Evolutionary conservation across 331 rosid species (phyloP).

Genomic region (Rosa hybrid): DNA sequence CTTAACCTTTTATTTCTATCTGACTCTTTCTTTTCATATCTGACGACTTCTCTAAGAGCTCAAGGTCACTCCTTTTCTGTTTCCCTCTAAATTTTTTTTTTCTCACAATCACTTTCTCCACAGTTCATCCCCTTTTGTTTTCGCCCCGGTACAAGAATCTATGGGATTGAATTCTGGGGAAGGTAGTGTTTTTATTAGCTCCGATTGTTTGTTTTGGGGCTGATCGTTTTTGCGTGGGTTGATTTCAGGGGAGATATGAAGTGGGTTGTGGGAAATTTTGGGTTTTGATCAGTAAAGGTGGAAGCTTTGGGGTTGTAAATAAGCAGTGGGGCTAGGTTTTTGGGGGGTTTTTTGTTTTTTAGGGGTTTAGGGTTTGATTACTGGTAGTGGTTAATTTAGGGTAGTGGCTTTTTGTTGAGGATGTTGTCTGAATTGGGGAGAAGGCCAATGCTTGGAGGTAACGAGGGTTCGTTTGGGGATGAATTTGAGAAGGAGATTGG

Average conservation of each 20-base stretch:
- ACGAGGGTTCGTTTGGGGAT: slow-evolving; percentile 89
- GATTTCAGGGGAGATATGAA: slow-evolving; percentile 12
- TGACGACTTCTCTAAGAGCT: background rate
- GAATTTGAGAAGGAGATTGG: slow-evolving; percentile 90
- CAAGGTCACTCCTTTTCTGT: background rate
- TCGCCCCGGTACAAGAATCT: slow-evolving; percentile 10
- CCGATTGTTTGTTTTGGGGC: background rate
- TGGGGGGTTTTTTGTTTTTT: slow-evolving; percentile 2
- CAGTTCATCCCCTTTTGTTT: background rate
- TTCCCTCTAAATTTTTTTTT: background rate
- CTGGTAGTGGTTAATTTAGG: slow-evolving; percentile 23
- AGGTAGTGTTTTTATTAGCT: slow-evolving; percentile 13
- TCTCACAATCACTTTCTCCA: background rate
- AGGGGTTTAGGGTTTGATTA: slow-evolving; percentile 41
- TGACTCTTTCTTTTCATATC: slow-evolving; percentile 25
- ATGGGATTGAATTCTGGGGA: slow-evolving; percentile 20
- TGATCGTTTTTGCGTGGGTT: slow-evolving; percentile 15
- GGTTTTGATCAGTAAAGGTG: slow-evolving; percentile 29
- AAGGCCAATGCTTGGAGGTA: slow-evolving; percentile 74
- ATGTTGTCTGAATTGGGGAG: slow-evolving; percentile 82
- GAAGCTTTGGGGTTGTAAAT: slow-evolving; percentile 38
- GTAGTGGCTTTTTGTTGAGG: slow-evolving; percentile 34
- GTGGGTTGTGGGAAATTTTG: slow-evolving; percentile 19
- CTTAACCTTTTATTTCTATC: slow-evolving; percentile 10
- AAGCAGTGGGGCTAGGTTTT: slow-evolving; percentile 28